These are phyloP conservation scores for Ambrosiella beaveri DNA, from an alignment of 2,329 filamentous ascomycete species.

Conservation along the genomic window DNA sequence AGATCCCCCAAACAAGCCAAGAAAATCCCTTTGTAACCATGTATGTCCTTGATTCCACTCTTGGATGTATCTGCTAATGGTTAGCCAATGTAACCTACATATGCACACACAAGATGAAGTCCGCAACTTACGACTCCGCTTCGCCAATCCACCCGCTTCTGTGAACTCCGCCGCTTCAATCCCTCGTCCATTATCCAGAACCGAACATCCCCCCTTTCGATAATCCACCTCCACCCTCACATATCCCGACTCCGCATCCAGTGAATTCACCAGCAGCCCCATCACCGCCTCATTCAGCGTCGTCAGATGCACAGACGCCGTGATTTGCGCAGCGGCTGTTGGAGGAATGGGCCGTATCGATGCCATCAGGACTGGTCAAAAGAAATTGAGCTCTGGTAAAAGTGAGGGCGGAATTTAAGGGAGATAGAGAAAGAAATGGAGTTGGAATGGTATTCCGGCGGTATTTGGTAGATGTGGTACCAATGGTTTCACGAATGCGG, in stretches of 20 bases:
- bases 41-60: constrained; percentile 18
- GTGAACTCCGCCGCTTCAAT: constrained; percentile 58
- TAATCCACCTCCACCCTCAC: constrained; percentile 61
- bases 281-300: constrained; percentile 53
- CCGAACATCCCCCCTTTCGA: constrained; percentile 51
- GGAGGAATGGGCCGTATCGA: constrained; percentile 37
- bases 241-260: constrained; percentile 59
- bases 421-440: too few relatives aligned
- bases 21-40: constrained; percentile 60
- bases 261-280: constrained; percentile 63
- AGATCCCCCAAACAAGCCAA: constrained; percentile 59
- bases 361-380: constrained; percentile 34
- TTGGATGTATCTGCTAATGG: constrained; percentile 8
- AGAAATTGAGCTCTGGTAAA: not conserved
- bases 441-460: too few relatives aligned
- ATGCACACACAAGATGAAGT: not conserved
- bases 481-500: too few relatives aligned
- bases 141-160: constrained; percentile 53
- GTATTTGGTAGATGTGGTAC: too few relatives aligned
- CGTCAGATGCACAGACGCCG: constrained; percentile 65
- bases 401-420: not conserved
- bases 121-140: constrained; percentile 44
- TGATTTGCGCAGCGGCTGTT: constrained; percentile 60
- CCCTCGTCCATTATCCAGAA: constrained; percentile 74
- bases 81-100: not conserved